A percentile compares a stretch with the other conserved stretches of the same genome.
Conservation (phyloP, 163 green algal genomes). For the Picocystis sp. region DNA sequence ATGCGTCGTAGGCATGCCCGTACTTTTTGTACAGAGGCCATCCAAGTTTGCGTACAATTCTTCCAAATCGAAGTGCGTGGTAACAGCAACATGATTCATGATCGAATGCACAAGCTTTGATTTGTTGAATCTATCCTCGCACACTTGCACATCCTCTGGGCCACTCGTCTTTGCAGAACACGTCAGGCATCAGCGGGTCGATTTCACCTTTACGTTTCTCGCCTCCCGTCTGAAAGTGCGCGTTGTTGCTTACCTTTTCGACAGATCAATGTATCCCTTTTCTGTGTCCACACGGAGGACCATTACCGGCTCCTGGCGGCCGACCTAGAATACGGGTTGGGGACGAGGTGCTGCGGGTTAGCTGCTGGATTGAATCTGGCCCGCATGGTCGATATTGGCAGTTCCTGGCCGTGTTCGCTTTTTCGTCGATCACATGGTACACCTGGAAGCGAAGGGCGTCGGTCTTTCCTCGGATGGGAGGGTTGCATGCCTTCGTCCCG, state of each 20-base stretch:
- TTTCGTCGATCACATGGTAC: too few relatives aligned
- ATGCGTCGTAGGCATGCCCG: constrained; percentile 91
- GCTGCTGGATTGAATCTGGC: too few relatives aligned
- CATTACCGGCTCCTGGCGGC: constrained; percentile 94
- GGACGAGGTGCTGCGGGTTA: not conserved
- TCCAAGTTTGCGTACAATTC: constrained; percentile 36
- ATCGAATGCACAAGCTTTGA: constrained; percentile 98
- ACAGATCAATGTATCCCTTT: constrained; percentile 99
- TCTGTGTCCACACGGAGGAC: constrained; percentile 98
- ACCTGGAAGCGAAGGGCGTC: too few relatives aligned
- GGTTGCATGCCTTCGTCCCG: too few relatives aligned
- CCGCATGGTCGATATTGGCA: too few relatives aligned
- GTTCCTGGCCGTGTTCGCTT: too few relatives aligned
- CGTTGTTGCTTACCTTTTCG: constrained; percentile 45
- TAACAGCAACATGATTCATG: constrained; percentile 95
- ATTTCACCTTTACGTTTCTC: too few relatives aligned
- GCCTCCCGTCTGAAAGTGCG: too few relatives aligned
- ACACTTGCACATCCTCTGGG: constrained; percentile 69
- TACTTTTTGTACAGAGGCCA: constrained; percentile 93
- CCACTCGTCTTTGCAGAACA: constrained; percentile 44
- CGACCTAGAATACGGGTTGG: constrained; percentile 38
- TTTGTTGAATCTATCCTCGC: constrained; percentile 58
- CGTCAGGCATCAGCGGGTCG: not conserved
- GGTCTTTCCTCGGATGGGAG: too few relatives aligned
- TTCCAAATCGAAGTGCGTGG: constrained; percentile 55